These are phyloP conservation scores for Boechera divaricarpa DNA, from an alignment of 345 rosid genomes.

Conservation along the genomic window DNA sequence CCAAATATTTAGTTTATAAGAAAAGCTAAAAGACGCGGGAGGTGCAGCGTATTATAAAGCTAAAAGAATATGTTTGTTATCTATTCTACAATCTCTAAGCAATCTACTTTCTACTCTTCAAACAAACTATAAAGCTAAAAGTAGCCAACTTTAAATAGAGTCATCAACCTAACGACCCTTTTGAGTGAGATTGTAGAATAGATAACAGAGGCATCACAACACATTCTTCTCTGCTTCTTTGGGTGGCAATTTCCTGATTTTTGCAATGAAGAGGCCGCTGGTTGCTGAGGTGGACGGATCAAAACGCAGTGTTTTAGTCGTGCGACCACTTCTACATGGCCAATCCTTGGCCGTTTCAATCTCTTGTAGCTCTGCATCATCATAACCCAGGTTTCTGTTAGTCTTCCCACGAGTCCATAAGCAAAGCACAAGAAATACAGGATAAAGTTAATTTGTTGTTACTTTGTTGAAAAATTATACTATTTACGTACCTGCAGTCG, in stretches of 20 bases:
- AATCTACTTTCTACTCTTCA: constrained; percentile 8
- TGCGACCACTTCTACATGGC: constrained; percentile 82
- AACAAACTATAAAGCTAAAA: constrained; percentile 3
- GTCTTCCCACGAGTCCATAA: constrained; percentile 3
- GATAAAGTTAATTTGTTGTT: background rate
- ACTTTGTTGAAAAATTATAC: background rate
- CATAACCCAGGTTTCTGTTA: constrained; percentile 27
- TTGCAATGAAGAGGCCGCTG: constrained; percentile 91
- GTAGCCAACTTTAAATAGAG: constrained; percentile 22
- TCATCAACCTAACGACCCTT: constrained; percentile 16
- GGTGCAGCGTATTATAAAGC: too few species aligned
- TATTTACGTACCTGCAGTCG: constrained; percentile 63
- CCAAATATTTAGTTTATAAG: too few species aligned
- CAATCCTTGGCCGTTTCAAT: constrained; percentile 70
- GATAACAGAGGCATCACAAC: constrained; percentile 18
- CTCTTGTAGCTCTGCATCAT: constrained; percentile 65
- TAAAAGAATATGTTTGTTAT: too few species aligned
- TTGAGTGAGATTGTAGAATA: background rate
- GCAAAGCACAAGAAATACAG: background rate
- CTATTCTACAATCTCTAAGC: background rate
- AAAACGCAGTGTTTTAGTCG: constrained; percentile 79
- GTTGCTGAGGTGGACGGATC: constrained; percentile 86
- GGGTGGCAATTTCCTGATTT: constrained; percentile 56
- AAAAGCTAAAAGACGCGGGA: too few species aligned
- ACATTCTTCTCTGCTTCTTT: constrained; percentile 22